Percentiles rank a stretch among this genome's conserved stretches.
These are phyloP conservation scores for Podaxis sp. DNA, from an alignment of 768 basidiomycete genomes.

Conservation along the genomic window DNA sequence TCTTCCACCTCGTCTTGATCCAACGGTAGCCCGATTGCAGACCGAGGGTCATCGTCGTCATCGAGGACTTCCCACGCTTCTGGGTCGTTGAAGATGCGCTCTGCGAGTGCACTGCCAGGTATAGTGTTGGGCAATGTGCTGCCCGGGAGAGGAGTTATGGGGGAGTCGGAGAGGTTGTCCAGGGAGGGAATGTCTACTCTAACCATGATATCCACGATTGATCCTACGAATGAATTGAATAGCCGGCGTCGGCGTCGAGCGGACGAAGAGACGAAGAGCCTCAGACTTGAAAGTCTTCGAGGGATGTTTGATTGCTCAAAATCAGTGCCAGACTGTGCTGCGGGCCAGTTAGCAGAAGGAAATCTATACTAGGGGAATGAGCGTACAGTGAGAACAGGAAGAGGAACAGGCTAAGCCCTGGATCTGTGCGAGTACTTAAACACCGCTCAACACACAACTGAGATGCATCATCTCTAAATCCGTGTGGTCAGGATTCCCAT, in stretches of 20 bases:
- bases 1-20: constrained; percentile 26
- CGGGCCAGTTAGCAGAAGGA: neutral
- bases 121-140: neutral
- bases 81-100: constrained; percentile 44
- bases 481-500: neutral
- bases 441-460: neutral
- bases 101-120: constrained; percentile 40
- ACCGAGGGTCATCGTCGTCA: constrained; percentile 23
- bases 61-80: constrained; percentile 37
- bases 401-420: neutral
- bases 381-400: neutral
- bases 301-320: too few species aligned
- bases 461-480: neutral
- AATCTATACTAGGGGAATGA: neutral
- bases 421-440: neutral
- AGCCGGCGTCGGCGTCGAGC: neutral
- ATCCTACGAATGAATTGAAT: neutral
- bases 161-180: constrained; percentile 2
- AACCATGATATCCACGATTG: neutral
- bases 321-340: constrained; percentile 5
- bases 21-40: neutral
- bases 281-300: neutral
- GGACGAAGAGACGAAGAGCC: neutral
- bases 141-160: neutral
- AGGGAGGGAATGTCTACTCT: neutral